These are phyloP conservation scores for Metschnikowia picachoensis DNA, from an alignment of 805 yeast genomes.

Conservation along the genomic window DNA sequence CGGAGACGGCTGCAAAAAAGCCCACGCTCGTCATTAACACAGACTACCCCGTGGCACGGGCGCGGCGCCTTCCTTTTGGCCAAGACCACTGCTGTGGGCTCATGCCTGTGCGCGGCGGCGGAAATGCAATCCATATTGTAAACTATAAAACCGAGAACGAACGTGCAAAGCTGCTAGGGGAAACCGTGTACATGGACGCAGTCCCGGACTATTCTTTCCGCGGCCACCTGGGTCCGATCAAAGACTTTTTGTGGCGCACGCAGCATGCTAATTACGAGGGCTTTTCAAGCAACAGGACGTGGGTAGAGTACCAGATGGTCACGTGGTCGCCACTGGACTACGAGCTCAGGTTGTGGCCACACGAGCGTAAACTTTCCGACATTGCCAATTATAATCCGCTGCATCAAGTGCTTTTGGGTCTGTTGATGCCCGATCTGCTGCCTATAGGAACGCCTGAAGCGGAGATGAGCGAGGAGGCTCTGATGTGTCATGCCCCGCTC, in stretches of 20 bases:
- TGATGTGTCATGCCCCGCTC: slow-evolving; percentile 5
- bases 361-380: slow-evolving; percentile 33
- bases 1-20: not conserved
- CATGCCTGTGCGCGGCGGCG: slow-evolving; percentile 88
- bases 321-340: slow-evolving; percentile 88
- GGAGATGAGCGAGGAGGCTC: slow-evolving; percentile 8
- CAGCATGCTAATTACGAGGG: slow-evolving; percentile 39
- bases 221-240: slow-evolving; percentile 82
- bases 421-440: slow-evolving; percentile 2
- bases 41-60: slow-evolving; percentile 84
- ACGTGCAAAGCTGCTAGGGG: slow-evolving; percentile 22
- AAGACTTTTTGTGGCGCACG: slow-evolving; percentile 85
- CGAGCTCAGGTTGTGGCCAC: slow-evolving; percentile 80
- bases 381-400: slow-evolving; percentile 37
- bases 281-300: slow-evolving; percentile 49
- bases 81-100: slow-evolving; percentile 67
- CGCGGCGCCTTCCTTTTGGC: slow-evolving; percentile 87
- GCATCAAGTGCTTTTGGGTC: slow-evolving; percentile 23
- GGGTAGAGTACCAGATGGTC: slow-evolving; percentile 83
- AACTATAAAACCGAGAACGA: slow-evolving; percentile 39
- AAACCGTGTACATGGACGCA: slow-evolving; percentile 23
- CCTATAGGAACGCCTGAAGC: slow-evolving; percentile 6
- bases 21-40: slow-evolving; percentile 63
- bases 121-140: slow-evolving; percentile 56
- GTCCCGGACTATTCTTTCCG: slow-evolving; percentile 47